Evolutionary conservation across 768 basidiomycete genomes (phyloP), one percentile per base, ranked within the genome.

Genomic region (Coprinopsis sp.): DNA sequence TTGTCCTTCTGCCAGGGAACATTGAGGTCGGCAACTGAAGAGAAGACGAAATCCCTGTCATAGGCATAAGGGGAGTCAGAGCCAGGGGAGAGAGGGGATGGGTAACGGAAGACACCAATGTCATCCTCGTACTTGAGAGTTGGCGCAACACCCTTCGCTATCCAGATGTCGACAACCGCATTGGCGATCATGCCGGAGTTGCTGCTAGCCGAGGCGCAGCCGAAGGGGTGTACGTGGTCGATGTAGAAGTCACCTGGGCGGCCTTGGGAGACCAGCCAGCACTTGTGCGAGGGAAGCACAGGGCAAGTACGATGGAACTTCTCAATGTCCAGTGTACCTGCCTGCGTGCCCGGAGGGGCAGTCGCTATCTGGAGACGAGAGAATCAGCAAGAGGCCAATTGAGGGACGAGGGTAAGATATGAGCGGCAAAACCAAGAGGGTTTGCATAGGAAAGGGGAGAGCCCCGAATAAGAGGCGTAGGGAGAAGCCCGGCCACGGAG

Each of bases 201-300:
- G 22, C 64, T 61, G 47, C 65, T 64, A 0, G 64, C 58, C 0
- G 57, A 59, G 0, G 60, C 18, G 7, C 56, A 52, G 1, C 67
- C 58, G 37, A 67, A 68, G 2, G 65, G 64, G 30, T 54, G 40
- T 29, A 42, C 39, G 46, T 68, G 68, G 8, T 71, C 63, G 2
- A 69, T 60, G 37, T 47, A 69, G 31, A 65, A 65, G 3, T 55
- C 16, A 1, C 57, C 56, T 0, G 46, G 22, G 0, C 8, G 42
- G 2, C 57, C 63, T 33, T 60, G 54, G 4, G 67, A 34, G 0
- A 68, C 64, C 2, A 71, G 53, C 61, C 62, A 68, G 0, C 38
- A 36, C 33, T 70, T 72, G 50, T 69, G 64, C 0, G 53, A 47
- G 0, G 67, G 65, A 2, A 46, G 40, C 2, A 66, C 59, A 0